Evolutionary conservation across 495 filamentous ascomycete genomes (phyloP).

Genomic region (Usnea hakonensis): DNA sequence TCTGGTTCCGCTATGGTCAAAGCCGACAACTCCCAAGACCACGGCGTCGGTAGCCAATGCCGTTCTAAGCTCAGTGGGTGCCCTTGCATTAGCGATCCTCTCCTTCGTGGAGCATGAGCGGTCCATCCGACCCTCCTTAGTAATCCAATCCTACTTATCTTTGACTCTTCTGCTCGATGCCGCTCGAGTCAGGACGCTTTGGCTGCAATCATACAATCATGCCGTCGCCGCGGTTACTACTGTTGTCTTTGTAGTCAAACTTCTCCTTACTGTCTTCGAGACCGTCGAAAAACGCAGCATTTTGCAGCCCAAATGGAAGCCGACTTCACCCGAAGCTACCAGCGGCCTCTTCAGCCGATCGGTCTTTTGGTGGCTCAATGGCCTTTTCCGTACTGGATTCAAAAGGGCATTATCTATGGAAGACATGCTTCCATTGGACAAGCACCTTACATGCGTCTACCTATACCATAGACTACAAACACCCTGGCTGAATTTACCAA

Average conservation of each 20-base stretch:
- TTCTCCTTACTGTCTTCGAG: conserved; percentile 46
- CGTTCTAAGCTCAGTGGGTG: conserved; percentile 36
- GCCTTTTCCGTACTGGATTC: conserved; percentile 45
- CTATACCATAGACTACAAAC: conserved; percentile 33
- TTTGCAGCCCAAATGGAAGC: conserved; percentile 36
- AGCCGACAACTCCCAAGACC: conserved; percentile 30
- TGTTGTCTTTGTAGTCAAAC: conserved; percentile 39
- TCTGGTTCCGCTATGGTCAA: conserved; percentile 42
- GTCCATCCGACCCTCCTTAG: conserved; percentile 48
- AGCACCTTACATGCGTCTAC: conserved; percentile 35
- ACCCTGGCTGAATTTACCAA: conserved; percentile 30
- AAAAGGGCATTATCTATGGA: conserved; percentile 35
- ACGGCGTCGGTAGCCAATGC: conserved; percentile 42
- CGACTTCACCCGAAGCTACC: conserved; percentile 52
- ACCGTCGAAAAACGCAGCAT: conserved; percentile 45
- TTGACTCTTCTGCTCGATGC: conserved; percentile 53
- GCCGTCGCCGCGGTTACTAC: conserved; percentile 43
- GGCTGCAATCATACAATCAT: conserved; percentile 38
- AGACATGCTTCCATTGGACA: conserved; percentile 42
- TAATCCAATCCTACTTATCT: conserved; percentile 55
- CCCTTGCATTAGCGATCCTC: conserved; percentile 37
- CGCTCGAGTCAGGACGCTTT: conserved; percentile 49
- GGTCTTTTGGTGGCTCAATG: conserved; percentile 55
- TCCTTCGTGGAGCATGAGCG: conserved; percentile 52
- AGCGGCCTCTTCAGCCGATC: conserved; percentile 44